phyloP scores from a whole-genome alignment of 2,329 filamentous ascomycete genomes.

The Cercospora sp. region DNA sequence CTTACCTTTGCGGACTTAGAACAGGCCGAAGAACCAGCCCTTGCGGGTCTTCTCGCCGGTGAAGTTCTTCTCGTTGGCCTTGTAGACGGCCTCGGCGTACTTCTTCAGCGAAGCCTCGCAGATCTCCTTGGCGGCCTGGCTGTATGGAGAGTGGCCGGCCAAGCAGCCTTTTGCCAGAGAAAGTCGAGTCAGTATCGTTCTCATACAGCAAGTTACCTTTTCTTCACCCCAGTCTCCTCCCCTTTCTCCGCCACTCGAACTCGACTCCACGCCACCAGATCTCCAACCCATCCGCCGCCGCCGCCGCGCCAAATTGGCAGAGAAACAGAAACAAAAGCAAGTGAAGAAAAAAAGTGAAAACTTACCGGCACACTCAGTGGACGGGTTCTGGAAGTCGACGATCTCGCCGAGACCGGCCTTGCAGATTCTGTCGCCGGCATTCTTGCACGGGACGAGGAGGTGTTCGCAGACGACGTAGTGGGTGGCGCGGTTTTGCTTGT shows the following conservation, averaged over 20 bases:
- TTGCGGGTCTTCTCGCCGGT: not conserved
- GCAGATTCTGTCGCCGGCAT: not conserved
- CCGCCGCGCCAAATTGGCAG: not conserved
- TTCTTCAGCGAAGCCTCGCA: constrained; percentile 7
- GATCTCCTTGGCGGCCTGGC: not conserved
- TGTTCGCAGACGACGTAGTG: not conserved
- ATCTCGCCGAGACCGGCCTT: constrained; percentile 2
- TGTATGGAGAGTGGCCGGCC: not conserved
- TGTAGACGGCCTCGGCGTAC: constrained; percentile 10
- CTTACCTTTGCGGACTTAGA: constrained; percentile 7
- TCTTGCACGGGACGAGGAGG: constrained; percentile 10
- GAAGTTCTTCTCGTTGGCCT: constrained; percentile 6
- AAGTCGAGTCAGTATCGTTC: not conserved
- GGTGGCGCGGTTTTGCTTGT: not conserved
- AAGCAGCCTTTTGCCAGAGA: constrained; percentile 1
- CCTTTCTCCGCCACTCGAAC: not conserved
- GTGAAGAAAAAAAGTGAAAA: not conserved
- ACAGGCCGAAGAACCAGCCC: constrained; percentile 9
- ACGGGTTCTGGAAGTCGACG: constrained; percentile 11
- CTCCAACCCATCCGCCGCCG: not conserved
- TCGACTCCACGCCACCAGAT: not conserved
- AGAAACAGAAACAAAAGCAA: not conserved
- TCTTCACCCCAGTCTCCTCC: not conserved
- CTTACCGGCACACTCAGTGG: constrained; percentile 13
- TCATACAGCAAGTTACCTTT: not conserved